These are phyloP conservation scores for Zygoascus sp. DNA, from an alignment of 1,139 yeast species.

Conservation along the genomic window DNA sequence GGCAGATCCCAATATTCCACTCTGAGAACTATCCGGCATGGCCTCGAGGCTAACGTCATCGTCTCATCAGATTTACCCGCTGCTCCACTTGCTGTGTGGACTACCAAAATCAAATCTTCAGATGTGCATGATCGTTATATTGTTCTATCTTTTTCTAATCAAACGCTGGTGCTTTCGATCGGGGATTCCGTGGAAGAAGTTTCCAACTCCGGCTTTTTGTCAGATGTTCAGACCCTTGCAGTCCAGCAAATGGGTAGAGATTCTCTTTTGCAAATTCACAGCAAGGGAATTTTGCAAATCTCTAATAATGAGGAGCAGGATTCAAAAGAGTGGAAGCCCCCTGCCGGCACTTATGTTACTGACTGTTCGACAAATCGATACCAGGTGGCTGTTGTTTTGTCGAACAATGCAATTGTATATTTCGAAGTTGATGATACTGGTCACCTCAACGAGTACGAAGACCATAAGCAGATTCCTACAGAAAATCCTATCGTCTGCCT, in stretches of 20 bases:
- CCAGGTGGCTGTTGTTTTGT: slow-evolving; percentile 67
- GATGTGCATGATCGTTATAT: slow-evolving; percentile 59
- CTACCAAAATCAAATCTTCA: slow-evolving; percentile 45
- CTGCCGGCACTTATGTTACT: slow-evolving; percentile 65
- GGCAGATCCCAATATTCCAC: slow-evolving; percentile 40
- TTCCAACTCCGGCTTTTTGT: slow-evolving; percentile 55
- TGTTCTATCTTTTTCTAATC: slow-evolving; percentile 60
- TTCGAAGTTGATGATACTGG: slow-evolving; percentile 72
- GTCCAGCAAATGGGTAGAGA: slow-evolving; percentile 64
- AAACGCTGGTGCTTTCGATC: slow-evolving; percentile 69
- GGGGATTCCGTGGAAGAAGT: slow-evolving; percentile 73
- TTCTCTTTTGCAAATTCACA: slow-evolving; percentile 68
- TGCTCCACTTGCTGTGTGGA: slow-evolving; percentile 55
- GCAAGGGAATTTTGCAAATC: slow-evolving; percentile 69
- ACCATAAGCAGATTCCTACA: slow-evolving; percentile 35
- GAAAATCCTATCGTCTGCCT: slow-evolving; percentile 46
- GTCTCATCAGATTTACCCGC: slow-evolving; percentile 73
- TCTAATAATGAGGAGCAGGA: slow-evolving; percentile 31
- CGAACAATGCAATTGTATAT: slow-evolving; percentile 72
- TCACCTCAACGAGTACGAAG: slow-evolving; percentile 65
- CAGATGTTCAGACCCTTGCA: slow-evolving; percentile 57
- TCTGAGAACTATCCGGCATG: slow-evolving; percentile 53
- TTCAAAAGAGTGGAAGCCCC: slow-evolving; percentile 73
- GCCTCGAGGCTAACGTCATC: slow-evolving; percentile 54
- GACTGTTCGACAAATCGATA: slow-evolving; percentile 58